Evolutionary conservation across 2,329 filamentous ascomycete genomes (phyloP), one percentile per base, ranked within the genome.

Genomic region (Knufia fluminis): DNA sequence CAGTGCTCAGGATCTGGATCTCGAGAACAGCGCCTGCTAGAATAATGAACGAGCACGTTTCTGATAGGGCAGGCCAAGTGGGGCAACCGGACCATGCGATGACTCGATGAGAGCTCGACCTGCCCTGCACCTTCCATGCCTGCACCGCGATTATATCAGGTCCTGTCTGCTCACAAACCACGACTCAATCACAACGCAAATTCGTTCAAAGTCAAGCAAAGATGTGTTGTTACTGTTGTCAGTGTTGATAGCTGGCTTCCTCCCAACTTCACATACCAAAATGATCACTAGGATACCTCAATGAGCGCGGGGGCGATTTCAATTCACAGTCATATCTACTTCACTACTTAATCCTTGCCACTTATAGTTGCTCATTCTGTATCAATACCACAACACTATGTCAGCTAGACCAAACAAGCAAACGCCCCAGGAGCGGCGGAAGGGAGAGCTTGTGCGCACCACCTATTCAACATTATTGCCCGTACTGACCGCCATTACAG

Each of bases 391-490:
- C 33, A 28, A 16, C 36, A 39, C 24, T 53, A 83, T 82, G 79
- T 68, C 77, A 17, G 23, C 35, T 9, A 52, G 50, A 28, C 57
- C 38, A 60, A 69, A 59, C 65, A 86, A 83, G 66, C 77, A 82
- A 62, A 78, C 82, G 51, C 76, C 79, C 35, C 82, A 87, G 62
- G 90, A 95, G 68, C 80, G 85, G 67, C 83, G 87, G 59, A 88
- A 86, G 70, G 89, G 89, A 59, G 90, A 96, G 71, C 80, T 86
- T 53, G 87, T 91, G 78, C 53, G 77, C 60, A 41, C 26, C 22
- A 26, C 31, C 33, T 31, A 24, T 42, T 45, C 31, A 55, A 46
- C 24, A 24, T 45, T n/a, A 42, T 20, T 28, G 24, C 28, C 39
- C 20, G 22, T 33, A 43, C 46, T 48, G 32, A 52, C 40, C 46